These are phyloP conservation scores for Penicillium canescens DNA, from an alignment of 495 filamentous ascomycete genomes.

Conservation along the genomic window DNA sequence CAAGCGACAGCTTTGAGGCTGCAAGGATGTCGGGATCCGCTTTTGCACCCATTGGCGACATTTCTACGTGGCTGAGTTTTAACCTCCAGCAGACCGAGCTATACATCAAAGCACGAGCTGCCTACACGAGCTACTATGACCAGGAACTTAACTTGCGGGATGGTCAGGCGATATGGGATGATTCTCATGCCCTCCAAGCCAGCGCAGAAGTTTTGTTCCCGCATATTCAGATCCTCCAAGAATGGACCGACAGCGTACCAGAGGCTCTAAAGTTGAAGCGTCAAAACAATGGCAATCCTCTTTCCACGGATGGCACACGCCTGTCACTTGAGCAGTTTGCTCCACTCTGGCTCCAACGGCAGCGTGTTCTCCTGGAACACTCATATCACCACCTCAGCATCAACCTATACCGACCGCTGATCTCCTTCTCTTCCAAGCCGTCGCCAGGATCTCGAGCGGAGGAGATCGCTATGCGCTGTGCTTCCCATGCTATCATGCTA, in stretches of 20 bases:
- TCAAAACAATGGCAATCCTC: slow-evolving; percentile 29
- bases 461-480: slow-evolving; percentile 34
- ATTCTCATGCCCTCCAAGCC: slow-evolving; percentile 6
- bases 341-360: slow-evolving; percentile 45
- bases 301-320: slow-evolving; percentile 39
- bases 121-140: slow-evolving; percentile 39
- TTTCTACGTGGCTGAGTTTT: slow-evolving; percentile 42
- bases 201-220: slow-evolving; percentile 30
- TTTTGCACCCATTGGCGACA: slow-evolving; percentile 35
- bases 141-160: slow-evolving; percentile 8
- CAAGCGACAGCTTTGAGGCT: slow-evolving; percentile 33
- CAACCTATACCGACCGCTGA: slow-evolving; percentile 49
- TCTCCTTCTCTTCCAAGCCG: slow-evolving; percentile 32
- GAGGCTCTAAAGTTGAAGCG: slow-evolving; percentile 36
- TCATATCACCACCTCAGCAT: slow-evolving; percentile 47
- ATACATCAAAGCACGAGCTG: slow-evolving; percentile 32
- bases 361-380: slow-evolving; percentile 52
- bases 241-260: slow-evolving; percentile 37
- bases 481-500: slow-evolving; percentile 48
- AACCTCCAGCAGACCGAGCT: slow-evolving; percentile 40
- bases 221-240: slow-evolving; percentile 25
- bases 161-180: slow-evolving; percentile 16
- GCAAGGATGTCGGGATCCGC: slow-evolving; percentile 38
- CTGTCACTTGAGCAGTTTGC: slow-evolving; percentile 42
- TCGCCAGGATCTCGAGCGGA: slow-evolving; percentile 26